These are phyloP conservation scores for Teunomyces funiuensis DNA, from an alignment of 805 yeast genomes.

Conservation along the genomic window DNA sequence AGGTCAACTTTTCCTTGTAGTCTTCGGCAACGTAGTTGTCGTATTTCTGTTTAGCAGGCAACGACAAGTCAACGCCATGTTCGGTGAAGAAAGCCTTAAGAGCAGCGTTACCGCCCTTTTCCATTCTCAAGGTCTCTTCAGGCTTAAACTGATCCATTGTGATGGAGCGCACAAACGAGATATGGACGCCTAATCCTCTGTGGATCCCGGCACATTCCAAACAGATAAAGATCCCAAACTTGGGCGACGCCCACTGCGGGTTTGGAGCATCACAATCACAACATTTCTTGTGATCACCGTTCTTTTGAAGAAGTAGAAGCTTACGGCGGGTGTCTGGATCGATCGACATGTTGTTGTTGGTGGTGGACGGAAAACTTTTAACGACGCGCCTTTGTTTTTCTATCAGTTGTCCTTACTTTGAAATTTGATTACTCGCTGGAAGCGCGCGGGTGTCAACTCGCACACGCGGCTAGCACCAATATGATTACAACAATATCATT, in stretches of 20 bases:
- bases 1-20: conserved; percentile 78
- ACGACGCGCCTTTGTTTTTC: conserved; percentile 1
- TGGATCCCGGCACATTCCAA: conserved; percentile 97
- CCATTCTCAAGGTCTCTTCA: conserved; percentile 89
- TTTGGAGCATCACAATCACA: conserved; percentile 94
- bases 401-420: not conserved
- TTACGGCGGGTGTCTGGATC: conserved; percentile 91
- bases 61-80: conserved; percentile 65
- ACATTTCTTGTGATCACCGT: conserved; percentile 82
- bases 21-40: conserved; percentile 93
- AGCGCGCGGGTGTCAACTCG: not conserved
- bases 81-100: conserved; percentile 66
- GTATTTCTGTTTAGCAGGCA: conserved; percentile 74
- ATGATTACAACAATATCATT: too few species aligned
- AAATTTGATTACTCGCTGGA: not conserved
- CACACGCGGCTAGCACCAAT: not conserved
- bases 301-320: conserved; percentile 70
- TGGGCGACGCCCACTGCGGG: conserved; percentile 99
- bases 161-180: conserved; percentile 92
- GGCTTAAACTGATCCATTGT: conserved; percentile 99
- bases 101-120: conserved; percentile 85
- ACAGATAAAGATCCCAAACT: conserved; percentile 95
- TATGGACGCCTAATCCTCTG: conserved; percentile 93
- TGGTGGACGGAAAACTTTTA: conserved; percentile 3
- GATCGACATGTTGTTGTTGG: conserved; percentile 58